Evolutionary conservation across 2,329 filamentous ascomycete genomes (phyloP), one percentile per base, ranked within the genome.

Genomic region (Colletotrichum sp.): DNA sequence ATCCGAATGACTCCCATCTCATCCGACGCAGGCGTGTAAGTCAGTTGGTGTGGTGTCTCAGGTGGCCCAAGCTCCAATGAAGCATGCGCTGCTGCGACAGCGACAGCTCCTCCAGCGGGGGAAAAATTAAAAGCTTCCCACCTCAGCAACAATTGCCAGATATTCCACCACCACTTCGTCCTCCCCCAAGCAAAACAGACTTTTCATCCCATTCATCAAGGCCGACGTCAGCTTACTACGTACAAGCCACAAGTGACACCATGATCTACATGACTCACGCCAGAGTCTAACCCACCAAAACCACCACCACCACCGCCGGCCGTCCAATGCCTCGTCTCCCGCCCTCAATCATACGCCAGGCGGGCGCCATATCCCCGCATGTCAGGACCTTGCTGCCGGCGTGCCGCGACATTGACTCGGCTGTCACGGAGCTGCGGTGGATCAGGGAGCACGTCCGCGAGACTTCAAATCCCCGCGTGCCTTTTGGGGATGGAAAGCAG

Each of bases 351-450:
- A 83, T 94, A 76, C 87, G 88, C 78, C 86, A 84, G 79, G 93
- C 93, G 75, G 85, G 85, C 77, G 82, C 83, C 11, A 86, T 90
- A 79, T 91, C 92, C 22, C 87, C 89, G 2, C 84, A 92, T 66
- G 87, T 94, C 7, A 87, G 91, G 9, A 82, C 87, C 3, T 89
- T 96, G 6, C 89, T 96, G 2, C 91, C 89, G 16, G 89, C 89
- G 11, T 94, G 93, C 78, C 89, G 93, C 76, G 89, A 92, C 79
- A 81, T 95, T 4, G 81, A 83, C n/a, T 92, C 92, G 5, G 92
- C 94, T 8, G 86, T 87, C 70, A 92, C 92, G 80, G 94, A 96
- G 86, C 86, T 96, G 68, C 90, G 93, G 80, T 96, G 94, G 95
- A 90, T 96, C 69, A 88, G 86, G 67, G 89, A 93, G 78, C 90